Conservation (phyloP, 2,329 filamentous ascomycete genomes). For the Chrysoporthe austroafricana region DNA sequence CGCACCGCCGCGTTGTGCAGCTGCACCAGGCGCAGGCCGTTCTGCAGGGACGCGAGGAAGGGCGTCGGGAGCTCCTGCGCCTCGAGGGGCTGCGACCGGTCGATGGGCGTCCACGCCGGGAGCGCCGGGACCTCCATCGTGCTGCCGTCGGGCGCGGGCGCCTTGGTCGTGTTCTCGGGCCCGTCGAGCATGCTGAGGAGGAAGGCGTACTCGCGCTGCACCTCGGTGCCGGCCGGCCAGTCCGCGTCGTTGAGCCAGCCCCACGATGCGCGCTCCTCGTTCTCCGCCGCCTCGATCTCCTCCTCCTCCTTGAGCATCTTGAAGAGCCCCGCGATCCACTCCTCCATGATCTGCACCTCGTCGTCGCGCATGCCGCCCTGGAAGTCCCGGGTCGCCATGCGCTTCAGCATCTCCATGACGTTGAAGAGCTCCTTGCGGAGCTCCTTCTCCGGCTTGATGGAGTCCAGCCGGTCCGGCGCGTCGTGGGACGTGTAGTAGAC, state of each 20-base stretch:
- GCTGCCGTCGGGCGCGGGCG: constrained; percentile 36
- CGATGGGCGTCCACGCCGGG: constrained; percentile 69
- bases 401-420: constrained; percentile 88
- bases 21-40: constrained; percentile 79
- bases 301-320: constrained; percentile 78
- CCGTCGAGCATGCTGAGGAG: constrained; percentile 67
- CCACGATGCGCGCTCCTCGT: constrained; percentile 73
- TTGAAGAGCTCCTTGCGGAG: constrained; percentile 82
- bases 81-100: constrained; percentile 37
- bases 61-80: constrained; percentile 62
- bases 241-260: constrained; percentile 75
- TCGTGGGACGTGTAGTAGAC: constrained; percentile 96
- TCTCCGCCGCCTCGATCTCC: constrained; percentile 74
- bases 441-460: constrained; percentile 84
- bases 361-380: constrained; percentile 77
- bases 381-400: constrained; percentile 88
- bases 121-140: constrained; percentile 56
- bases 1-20: constrained; percentile 89
- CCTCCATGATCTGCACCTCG: constrained; percentile 74
- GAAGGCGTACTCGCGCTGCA: constrained; percentile 81
- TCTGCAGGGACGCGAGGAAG: constrained; percentile 75
- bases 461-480: constrained; percentile 79
- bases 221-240: constrained; percentile 69
- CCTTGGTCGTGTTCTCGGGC: constrained; percentile 21
- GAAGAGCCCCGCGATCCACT: constrained; percentile 80